These are phyloP conservation scores for Ogataea polymorpha DNA, from an alignment of 805 yeast genomes.

Conservation along the genomic window DNA sequence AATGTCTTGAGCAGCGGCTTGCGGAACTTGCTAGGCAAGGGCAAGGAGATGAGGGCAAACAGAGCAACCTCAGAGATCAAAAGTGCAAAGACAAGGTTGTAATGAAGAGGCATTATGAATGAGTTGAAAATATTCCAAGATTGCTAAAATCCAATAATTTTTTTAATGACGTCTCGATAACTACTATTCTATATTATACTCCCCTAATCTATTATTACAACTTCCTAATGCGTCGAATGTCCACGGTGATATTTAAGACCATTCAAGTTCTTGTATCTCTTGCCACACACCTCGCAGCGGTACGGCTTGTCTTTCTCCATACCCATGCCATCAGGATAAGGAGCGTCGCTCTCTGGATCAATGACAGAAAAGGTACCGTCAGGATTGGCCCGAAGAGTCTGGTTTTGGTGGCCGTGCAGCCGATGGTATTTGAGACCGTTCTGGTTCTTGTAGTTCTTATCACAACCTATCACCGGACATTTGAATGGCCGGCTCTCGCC, in stretches of 20 bases:
- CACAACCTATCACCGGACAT: constrained; percentile 98
- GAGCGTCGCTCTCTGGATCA: constrained; percentile 86
- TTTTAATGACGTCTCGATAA: not conserved
- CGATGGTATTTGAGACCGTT: constrained; percentile 96
- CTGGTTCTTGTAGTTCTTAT: constrained; percentile 94
- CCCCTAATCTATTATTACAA: constrained; percentile 9
- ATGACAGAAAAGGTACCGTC: constrained; percentile 92
- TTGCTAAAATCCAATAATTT: constrained; percentile 5
- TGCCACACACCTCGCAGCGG: constrained; percentile 97
- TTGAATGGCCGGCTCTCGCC: constrained; percentile 93
- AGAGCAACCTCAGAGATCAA: constrained; percentile 73
- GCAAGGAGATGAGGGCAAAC: constrained; percentile 78
- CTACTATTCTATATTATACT: not conserved
- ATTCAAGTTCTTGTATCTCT: constrained; percentile 91
- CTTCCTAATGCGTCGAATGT: constrained; percentile 77
- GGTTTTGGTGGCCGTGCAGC: constrained; percentile 95
- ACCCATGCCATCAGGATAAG: constrained; percentile 90
- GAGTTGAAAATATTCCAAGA: constrained; percentile 1
- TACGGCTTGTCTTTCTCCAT: constrained; percentile 98
- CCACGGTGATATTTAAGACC: constrained; percentile 97
- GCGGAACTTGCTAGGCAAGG: constrained; percentile 75
- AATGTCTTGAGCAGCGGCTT: constrained; percentile 61
- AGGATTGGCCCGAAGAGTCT: constrained; percentile 81
- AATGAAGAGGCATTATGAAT: constrained; percentile 30
- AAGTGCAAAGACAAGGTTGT: constrained; percentile 56